Percentiles rank a stretch among this genome's conserved stretches.
phyloP scores from a whole-genome alignment of 768 basidiomycete species.

The Termitomyces sp. region DNA sequence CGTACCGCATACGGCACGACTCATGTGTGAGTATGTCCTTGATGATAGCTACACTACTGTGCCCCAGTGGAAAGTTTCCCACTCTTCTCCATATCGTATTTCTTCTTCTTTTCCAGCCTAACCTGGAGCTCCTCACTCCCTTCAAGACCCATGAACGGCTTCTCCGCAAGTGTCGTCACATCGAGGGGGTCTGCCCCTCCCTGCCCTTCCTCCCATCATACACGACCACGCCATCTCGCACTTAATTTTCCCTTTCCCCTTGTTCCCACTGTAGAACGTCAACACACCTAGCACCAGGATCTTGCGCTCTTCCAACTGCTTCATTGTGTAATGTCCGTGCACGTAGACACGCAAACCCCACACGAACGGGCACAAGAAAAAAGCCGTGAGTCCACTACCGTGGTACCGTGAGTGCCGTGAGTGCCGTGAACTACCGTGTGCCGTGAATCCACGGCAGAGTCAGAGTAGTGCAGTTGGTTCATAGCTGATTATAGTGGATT shows the following conservation, averaged over 20 bases:
- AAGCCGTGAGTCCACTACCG: too few relatives aligned
- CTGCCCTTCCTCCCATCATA: constrained; percentile 23
- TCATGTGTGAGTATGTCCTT: constrained; percentile 58
- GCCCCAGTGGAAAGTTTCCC: constrained; percentile 29
- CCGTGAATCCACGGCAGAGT: too few relatives aligned
- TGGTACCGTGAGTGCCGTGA: too few relatives aligned
- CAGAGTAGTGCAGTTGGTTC: too few relatives aligned
- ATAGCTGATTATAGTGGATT: too few relatives aligned
- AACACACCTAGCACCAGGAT: constrained; percentile 76
- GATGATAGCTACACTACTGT: constrained; percentile 55
- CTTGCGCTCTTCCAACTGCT: constrained; percentile 51
- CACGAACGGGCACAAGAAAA: too few relatives aligned
- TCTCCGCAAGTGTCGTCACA: constrained; percentile 38
- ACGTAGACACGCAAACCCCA: constrained; percentile 73
- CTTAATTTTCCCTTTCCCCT: constrained; percentile 49
- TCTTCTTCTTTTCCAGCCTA: constrained; percentile 39
- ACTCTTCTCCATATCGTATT: constrained; percentile 31
- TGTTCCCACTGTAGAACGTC: constrained; percentile 53
- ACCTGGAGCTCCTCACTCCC: constrained; percentile 46
- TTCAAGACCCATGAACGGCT: constrained; percentile 61
- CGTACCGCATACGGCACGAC: too few relatives aligned
- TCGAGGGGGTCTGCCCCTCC: constrained; percentile 29
- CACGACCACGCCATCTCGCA: constrained; percentile 69
- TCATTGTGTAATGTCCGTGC: constrained; percentile 47
- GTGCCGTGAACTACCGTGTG: too few relatives aligned